Evolutionary conservation across 1,139 yeast species (phyloP).

Genomic region (Blastobotrys petasosporus): DNA sequence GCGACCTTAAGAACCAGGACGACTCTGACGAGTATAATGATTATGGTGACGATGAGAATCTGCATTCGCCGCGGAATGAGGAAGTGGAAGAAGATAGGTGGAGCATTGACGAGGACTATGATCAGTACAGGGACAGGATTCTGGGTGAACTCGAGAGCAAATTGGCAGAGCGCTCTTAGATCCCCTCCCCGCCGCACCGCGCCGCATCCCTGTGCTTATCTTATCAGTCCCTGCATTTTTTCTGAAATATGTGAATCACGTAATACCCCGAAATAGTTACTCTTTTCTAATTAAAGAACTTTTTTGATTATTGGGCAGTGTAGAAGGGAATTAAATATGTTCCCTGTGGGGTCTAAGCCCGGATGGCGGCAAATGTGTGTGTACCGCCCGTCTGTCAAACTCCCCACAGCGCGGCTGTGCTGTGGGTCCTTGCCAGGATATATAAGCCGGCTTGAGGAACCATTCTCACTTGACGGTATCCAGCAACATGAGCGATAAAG

Average conservation of each 20-base stretch:
- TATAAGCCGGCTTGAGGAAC: too few relatives aligned
- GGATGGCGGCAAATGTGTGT: too few relatives aligned
- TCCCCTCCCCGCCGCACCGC: too few relatives aligned
- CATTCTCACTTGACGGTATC: not conserved
- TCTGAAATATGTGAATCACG: not conserved
- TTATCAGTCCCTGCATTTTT: not conserved
- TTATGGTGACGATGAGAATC: constrained; percentile 10
- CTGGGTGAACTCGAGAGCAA: constrained; percentile 18
- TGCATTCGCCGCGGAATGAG: constrained; percentile 5
- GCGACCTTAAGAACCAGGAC: constrained; percentile 11
- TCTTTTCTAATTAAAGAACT: too few relatives aligned
- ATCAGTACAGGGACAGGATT: constrained; percentile 27
- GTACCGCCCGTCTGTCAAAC: too few relatives aligned
- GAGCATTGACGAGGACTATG: constrained; percentile 26
- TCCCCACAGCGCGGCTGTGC: too few relatives aligned
- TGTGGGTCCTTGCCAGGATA: too few relatives aligned
- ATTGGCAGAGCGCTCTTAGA: too few relatives aligned
- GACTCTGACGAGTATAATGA: constrained; percentile 19
- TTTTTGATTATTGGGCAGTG: too few relatives aligned
- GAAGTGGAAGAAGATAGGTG: constrained; percentile 17
- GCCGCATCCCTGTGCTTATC: not conserved
- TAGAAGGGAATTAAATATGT: too few relatives aligned
- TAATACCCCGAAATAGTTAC: not conserved
- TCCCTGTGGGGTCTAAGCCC: too few relatives aligned
- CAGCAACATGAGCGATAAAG: too few relatives aligned